Percentiles rank a stretch among this genome's conserved stretches.
These are phyloP conservation scores for Lodderomyces beijingensis DNA, from an alignment of 1,139 yeast species.

Conservation along the genomic window DNA sequence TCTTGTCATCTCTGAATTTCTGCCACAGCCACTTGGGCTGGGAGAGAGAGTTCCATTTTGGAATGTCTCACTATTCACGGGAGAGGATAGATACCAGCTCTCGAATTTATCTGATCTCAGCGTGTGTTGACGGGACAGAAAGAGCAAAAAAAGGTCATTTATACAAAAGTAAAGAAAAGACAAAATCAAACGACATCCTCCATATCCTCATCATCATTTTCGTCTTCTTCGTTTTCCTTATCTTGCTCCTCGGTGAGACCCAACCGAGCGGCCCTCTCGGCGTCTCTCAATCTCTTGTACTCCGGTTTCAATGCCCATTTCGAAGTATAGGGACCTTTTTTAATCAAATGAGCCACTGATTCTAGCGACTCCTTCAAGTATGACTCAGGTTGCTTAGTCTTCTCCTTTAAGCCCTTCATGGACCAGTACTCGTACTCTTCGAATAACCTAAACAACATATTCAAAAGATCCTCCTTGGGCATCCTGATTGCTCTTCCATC, in stretches of 20 bases:
- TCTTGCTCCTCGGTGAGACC: slow-evolving; percentile 43
- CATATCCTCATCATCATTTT: slow-evolving; percentile 38
- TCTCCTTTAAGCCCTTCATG: slow-evolving; percentile 86
- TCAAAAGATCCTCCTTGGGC: slow-evolving; percentile 90
- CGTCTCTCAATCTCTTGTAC: slow-evolving; percentile 75
- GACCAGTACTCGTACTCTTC: slow-evolving; percentile 98
- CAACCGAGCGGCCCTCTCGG: slow-evolving; percentile 63
- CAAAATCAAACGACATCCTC: slow-evolving; percentile 22
- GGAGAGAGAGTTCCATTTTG: no score
- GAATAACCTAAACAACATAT: slow-evolving; percentile 78
- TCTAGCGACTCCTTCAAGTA: slow-evolving; percentile 89
- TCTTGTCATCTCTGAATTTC: no score
- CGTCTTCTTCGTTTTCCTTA: slow-evolving; percentile 43
- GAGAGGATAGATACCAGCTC: no score
- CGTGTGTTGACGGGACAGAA: no score
- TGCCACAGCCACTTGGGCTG: no score
- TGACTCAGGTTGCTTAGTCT: slow-evolving; percentile 94
- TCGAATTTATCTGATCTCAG: no score
- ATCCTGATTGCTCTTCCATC: slow-evolving; percentile 92
- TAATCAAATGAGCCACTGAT: slow-evolving; percentile 81
- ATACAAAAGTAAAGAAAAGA: neutral
- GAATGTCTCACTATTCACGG: no score
- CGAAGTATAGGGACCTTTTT: slow-evolving; percentile 94
- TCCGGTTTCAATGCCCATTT: slow-evolving; percentile 89
- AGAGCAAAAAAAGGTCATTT: no score